These are phyloP conservation scores for Linaria vulgaris DNA, from an alignment of 257 asterid species.

Conservation along the genomic window DNA sequence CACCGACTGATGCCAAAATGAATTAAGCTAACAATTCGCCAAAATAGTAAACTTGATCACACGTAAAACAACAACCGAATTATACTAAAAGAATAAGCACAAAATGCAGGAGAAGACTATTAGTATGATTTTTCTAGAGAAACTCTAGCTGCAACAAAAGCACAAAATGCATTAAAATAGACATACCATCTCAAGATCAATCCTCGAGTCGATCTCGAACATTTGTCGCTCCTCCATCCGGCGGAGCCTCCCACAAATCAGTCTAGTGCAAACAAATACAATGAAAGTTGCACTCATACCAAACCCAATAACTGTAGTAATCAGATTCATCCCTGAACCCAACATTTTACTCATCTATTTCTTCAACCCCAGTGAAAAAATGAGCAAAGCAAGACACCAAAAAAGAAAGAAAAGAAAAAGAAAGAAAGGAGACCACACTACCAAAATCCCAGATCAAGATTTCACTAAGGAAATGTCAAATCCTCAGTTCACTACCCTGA, in stretches of 20 bases:
- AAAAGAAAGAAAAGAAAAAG: not conserved
- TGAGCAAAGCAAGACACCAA: not conserved
- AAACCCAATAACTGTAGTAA: slow-evolving; percentile 83
- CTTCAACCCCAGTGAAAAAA: slow-evolving; percentile 22
- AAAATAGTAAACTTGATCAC: not conserved
- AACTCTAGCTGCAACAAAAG: too few species aligned
- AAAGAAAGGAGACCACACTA: slow-evolving; percentile 1
- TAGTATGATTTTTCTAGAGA: too few species aligned
- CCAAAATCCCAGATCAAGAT: slow-evolving; percentile 35
- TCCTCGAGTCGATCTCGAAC: slow-evolving; percentile 69
- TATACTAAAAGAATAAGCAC: too few species aligned
- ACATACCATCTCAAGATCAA: slow-evolving; percentile 79
- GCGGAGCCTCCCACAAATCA: slow-evolving; percentile 77
- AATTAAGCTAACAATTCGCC: not conserved
- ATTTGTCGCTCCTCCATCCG: slow-evolving; percentile 60
- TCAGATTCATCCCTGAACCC: slow-evolving; percentile 77
- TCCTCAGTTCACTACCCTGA: slow-evolving; percentile 13
- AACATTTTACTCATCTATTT: slow-evolving; percentile 43
- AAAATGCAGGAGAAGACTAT: too few species aligned
- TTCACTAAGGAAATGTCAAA: slow-evolving; percentile 18
- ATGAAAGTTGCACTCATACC: slow-evolving; percentile 97
- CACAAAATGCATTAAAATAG: not conserved
- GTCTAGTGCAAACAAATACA: slow-evolving; percentile 81
- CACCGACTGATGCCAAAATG: slow-evolving; percentile 7
- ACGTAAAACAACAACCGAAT: too few species aligned